Conservation (phyloP, 257 asterid genomes). For the Solanum tarapatanum region DNA sequence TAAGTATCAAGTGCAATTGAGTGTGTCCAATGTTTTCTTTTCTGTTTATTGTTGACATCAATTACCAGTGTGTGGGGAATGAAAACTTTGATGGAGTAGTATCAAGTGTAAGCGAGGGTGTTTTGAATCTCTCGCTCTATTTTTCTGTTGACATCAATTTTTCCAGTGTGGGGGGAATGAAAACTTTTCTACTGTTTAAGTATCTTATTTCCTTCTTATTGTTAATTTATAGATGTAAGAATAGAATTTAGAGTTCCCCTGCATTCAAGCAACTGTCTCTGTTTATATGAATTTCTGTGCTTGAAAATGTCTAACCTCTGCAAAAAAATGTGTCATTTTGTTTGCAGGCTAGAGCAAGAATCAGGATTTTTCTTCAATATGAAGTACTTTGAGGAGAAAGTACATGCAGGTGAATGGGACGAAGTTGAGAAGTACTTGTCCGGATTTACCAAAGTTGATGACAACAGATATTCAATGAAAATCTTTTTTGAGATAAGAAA, state of each 20-base stretch:
- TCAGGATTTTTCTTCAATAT: slow-evolving; percentile 90
- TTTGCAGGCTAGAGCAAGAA: slow-evolving; percentile 88
- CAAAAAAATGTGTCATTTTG: not conserved
- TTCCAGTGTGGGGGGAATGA: not conserved
- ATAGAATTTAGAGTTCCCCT: not conserved
- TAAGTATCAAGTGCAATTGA: not conserved
- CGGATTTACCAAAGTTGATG: slow-evolving; percentile 93
- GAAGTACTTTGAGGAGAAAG: slow-evolving; percentile 96
- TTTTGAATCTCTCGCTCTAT: not conserved
- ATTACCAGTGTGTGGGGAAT: not conserved
- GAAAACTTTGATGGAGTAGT: not conserved
- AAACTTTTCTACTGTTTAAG: not conserved
- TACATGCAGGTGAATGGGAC: slow-evolving; percentile 95
- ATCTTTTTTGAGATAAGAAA: slow-evolving; percentile 90
- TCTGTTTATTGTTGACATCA: not conserved
- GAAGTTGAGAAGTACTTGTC: slow-evolving; percentile 96
- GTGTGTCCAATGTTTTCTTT: not conserved
- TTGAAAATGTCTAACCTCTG: not conserved
- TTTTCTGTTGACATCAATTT: not conserved
- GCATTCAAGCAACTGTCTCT: not conserved
- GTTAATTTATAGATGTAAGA: not conserved
- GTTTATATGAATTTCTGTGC: not conserved
- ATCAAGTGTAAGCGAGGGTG: not conserved
- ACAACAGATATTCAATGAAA: slow-evolving; percentile 94
- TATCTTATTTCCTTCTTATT: not conserved